Percentiles rank a stretch among this genome's conserved stretches.
phyloP scores from a whole-genome alignment of 75 land plant species.

The Adiantum capillusveneris region DNA sequence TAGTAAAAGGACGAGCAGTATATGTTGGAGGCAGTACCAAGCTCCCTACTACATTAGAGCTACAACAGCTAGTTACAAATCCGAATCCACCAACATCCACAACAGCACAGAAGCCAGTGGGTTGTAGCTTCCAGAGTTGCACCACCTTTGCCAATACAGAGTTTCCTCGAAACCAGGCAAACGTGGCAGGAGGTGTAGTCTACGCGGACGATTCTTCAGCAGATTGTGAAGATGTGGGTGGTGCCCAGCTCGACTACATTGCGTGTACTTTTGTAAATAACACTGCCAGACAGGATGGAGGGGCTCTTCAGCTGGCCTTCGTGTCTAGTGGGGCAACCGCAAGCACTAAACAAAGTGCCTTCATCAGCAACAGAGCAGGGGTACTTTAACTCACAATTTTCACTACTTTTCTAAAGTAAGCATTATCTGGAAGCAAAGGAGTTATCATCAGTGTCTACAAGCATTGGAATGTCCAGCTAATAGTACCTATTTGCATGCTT shows the following conservation, averaged over 20 bases:
- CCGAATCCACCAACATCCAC: not conserved
- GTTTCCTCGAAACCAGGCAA: constrained; percentile 17
- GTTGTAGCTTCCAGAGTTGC: constrained; percentile 17
- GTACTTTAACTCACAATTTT: not conserved
- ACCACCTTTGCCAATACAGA: constrained; percentile 18
- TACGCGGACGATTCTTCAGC: constrained; percentile 22
- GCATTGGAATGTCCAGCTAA: too few species aligned
- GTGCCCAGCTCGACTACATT: constrained; percentile 22
- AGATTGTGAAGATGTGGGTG: constrained; percentile 15
- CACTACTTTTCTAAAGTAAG: too few species aligned
- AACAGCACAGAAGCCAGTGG: too few species aligned
- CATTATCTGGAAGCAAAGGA: too few species aligned
- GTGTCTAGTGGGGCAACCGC: not conserved
- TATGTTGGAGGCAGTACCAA: constrained; percentile 13
- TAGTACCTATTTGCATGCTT: too few species aligned
- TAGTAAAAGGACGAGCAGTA: constrained; percentile 19
- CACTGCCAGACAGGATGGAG: constrained; percentile 13
- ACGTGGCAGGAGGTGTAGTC: constrained; percentile 17
- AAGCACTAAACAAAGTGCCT: not conserved
- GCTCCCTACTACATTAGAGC: constrained; percentile 1
- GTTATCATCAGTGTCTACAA: too few species aligned
- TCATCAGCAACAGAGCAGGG: constrained; percentile 14
- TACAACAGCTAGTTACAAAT: not conserved
- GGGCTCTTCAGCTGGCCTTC: constrained; percentile 9
- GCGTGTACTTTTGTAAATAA: constrained; percentile 23